Percentiles rank a stretch among this genome's conserved stretches.
Conservation (phyloP, 2,329 filamentous ascomycete species). For the Aspergillus sp. region DNA sequence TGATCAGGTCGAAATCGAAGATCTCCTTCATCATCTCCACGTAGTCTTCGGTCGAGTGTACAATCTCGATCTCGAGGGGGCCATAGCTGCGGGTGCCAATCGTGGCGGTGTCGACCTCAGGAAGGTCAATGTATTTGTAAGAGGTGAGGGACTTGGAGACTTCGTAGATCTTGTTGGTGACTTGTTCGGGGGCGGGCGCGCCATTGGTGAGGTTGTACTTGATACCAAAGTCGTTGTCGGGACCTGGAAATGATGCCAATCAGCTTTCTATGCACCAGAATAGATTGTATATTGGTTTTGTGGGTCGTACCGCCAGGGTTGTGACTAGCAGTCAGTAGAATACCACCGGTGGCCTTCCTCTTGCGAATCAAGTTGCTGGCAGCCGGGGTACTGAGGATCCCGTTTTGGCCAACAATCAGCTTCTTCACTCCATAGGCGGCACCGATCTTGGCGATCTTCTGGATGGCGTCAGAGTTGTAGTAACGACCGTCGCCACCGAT, state of each 20-base stretch:
- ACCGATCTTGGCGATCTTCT: conserved; percentile 95
- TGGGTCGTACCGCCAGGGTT: conserved; percentile 81
- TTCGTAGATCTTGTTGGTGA: conserved; percentile 98
- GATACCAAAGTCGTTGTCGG: conserved; percentile 95
- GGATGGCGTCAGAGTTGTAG: conserved; percentile 95
- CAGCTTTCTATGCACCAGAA: neutral
- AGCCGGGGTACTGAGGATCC: conserved; percentile 94
- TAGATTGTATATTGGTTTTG: no score
- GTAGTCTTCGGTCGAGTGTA: conserved; percentile 92
- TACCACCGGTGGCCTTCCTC: conserved; percentile 91
- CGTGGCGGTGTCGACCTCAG: conserved; percentile 78
- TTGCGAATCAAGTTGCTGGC: conserved; percentile 95
- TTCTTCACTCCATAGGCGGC: conserved; percentile 99
- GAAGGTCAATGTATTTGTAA: conserved; percentile 89
- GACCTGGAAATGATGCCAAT: conserved; percentile 55
- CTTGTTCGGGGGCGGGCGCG: conserved; percentile 89
- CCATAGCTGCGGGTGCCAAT: conserved; percentile 85
- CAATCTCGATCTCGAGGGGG: conserved; percentile 85
- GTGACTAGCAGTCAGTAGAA: conserved; percentile 94
- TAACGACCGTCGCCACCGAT: conserved; percentile 96
- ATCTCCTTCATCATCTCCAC: conserved; percentile 95
- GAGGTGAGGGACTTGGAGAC: conserved; percentile 83
- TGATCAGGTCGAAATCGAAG: conserved; percentile 96
- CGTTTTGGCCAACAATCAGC: conserved; percentile 91
- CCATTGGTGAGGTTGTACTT: conserved; percentile 99